Percentiles rank a stretch among this genome's conserved stretches.
Evolutionary conservation across 2,329 filamentous ascomycete species (phyloP).

Genomic region (Beauveria sp.): DNA sequence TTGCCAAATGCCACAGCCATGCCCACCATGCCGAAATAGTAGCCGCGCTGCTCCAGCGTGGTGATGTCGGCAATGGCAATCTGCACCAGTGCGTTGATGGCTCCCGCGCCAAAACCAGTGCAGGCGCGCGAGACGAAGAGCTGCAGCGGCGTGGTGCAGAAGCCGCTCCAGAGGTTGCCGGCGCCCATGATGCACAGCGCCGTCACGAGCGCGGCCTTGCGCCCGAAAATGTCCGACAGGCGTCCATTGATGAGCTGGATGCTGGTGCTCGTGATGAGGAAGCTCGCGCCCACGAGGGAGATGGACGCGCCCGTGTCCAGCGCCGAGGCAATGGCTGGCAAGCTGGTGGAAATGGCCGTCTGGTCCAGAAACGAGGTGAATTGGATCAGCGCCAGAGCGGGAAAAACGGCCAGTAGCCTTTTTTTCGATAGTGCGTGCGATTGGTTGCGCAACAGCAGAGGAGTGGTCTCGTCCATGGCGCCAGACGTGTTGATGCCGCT

Average conservation of each 20-base stretch:
- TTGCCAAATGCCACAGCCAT: neutral
- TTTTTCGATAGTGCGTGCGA: neutral
- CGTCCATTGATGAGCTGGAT: slow-evolving; percentile 4
- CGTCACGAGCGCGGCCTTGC: neutral
- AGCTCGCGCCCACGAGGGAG: slow-evolving; percentile 4
- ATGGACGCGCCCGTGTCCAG: slow-evolving; percentile 5
- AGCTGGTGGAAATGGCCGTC: slow-evolving; percentile 2
- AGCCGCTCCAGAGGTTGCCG: slow-evolving; percentile 5
- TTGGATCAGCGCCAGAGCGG: neutral
- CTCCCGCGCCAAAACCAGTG: slow-evolving; percentile 1
- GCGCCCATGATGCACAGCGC: slow-evolving; percentile 4
- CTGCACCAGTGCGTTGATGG: slow-evolving; percentile 5
- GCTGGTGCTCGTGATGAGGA: slow-evolving; percentile 4
- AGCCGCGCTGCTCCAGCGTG: neutral
- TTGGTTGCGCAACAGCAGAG: slow-evolving; percentile 1
- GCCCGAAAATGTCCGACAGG: slow-evolving; percentile 2
- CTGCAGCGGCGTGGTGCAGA: neutral
- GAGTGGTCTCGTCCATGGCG: slow-evolving; percentile 1
- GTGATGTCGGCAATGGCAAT: slow-evolving; percentile 4
- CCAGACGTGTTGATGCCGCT: neutral
- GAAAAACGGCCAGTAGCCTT: neutral
- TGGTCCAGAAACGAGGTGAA: slow-evolving; percentile 8
- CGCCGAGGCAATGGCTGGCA: neutral
- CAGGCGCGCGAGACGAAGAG: neutral
- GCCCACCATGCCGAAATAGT: slow-evolving; percentile 5